A percentile compares a stretch with the other conserved stretches of the same genome.
Conservation (phyloP, 1,139 yeast species). For the Lodderomyces margitis region DNA sequence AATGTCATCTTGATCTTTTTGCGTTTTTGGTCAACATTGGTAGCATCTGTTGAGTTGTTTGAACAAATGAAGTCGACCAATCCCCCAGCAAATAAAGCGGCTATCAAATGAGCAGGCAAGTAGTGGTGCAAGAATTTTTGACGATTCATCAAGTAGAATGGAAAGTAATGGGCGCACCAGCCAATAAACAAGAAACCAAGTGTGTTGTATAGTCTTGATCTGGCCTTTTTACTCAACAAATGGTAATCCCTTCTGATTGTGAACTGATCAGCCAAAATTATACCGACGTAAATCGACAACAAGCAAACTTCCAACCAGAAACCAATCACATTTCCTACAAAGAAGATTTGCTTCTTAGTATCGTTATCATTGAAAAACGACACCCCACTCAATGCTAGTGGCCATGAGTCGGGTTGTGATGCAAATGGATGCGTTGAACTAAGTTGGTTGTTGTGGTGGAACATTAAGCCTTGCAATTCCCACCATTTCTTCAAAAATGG, state of each 20-base stretch:
- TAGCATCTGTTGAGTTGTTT: constrained; percentile 42
- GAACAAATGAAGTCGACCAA: constrained; percentile 77
- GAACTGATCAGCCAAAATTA: constrained; percentile 68
- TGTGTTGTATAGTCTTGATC: constrained; percentile 75
- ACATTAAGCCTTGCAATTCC: constrained; percentile 87
- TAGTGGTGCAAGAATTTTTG: constrained; percentile 95
- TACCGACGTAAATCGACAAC: constrained; percentile 63
- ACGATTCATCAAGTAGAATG: constrained; percentile 88
- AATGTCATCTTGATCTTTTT: constrained; percentile 26
- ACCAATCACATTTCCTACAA: constrained; percentile 86
- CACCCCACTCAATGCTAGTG: constrained; percentile 86
- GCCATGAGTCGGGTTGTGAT: constrained; percentile 92
- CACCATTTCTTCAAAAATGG: constrained; percentile 85
- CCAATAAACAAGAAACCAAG: constrained; percentile 83
- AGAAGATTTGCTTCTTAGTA: constrained; percentile 71
- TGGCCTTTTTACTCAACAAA: constrained; percentile 59
- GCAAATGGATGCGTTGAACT: constrained; percentile 95
- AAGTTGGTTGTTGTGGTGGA: constrained; percentile 84
- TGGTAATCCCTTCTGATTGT: constrained; percentile 69
- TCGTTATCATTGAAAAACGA: constrained; percentile 89
- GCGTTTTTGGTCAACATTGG: constrained; percentile 4
- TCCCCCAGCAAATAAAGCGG: constrained; percentile 81
- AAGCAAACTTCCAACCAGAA: constrained; percentile 85
- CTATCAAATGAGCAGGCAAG: constrained; percentile 91
- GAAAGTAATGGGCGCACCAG: constrained; percentile 86